Conservation (phyloP, 352 stramenopile genomes). For the Phytophthora foliorum region DNA sequence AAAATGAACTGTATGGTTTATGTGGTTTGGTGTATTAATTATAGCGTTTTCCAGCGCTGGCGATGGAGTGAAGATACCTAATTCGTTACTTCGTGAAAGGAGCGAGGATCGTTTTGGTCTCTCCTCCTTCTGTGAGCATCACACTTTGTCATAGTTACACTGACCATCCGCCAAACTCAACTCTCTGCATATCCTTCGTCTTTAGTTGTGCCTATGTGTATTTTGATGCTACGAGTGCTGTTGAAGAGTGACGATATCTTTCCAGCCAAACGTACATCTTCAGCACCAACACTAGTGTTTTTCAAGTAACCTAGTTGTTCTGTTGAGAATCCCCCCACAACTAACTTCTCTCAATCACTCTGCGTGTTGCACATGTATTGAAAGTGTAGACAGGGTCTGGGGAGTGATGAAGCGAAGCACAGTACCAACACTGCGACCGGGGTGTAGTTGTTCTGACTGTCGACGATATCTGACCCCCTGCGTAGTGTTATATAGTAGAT, state of each 20-base stretch:
- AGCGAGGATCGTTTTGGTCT: conserved; percentile 56
- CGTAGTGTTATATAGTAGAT: too few relatives aligned
- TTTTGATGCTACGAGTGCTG: not conserved
- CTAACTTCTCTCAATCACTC: conserved; percentile 18
- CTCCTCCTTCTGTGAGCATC: conserved; percentile 63
- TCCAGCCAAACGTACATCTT: conserved; percentile 2
- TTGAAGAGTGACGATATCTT: conserved; percentile 22
- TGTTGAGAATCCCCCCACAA: conserved; percentile 22
- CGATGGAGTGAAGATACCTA: conserved; percentile 67
- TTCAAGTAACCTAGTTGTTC: conserved; percentile 19
- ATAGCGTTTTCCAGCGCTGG: conserved; percentile 7
- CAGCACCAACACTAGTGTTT: conserved; percentile 32
- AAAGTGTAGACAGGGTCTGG: too few relatives aligned
- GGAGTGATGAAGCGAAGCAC: too few relatives aligned
- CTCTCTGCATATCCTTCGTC: conserved; percentile 14
- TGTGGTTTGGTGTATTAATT: conserved; percentile 9
- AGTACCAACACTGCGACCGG: too few relatives aligned
- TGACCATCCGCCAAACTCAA: conserved; percentile 60
- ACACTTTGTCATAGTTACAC: conserved; percentile 83
- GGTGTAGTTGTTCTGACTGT: too few relatives aligned
- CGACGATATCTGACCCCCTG: too few relatives aligned
- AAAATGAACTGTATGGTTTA: too few relatives aligned
- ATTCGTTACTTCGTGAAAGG: conserved; percentile 56
- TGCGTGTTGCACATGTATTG: not conserved
- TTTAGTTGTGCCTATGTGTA: not conserved